A percentile compares a stretch with the other conserved stretches of the same genome.
phyloP scores from a whole-genome alignment of 305 asterid species.

The Fraxinus angustifolia region DNA sequence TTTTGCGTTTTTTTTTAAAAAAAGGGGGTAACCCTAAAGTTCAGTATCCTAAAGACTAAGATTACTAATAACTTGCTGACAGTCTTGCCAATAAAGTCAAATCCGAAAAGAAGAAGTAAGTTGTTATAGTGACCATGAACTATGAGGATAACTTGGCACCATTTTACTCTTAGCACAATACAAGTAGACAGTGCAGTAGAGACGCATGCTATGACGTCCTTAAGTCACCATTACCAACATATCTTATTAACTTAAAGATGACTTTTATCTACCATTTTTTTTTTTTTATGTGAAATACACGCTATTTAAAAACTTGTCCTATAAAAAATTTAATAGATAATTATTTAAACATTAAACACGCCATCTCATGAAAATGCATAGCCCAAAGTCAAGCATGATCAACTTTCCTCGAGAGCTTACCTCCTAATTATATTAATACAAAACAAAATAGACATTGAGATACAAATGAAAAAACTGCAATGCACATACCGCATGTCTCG shows the following conservation, averaged over 20 bases:
- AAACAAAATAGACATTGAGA: slow-evolving; percentile 23
- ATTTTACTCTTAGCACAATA: background rate
- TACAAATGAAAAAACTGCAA: slow-evolving; percentile 19
- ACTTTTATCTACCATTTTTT: background rate
- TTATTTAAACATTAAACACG: slow-evolving; percentile 10
- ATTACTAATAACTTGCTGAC: background rate
- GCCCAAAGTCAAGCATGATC: background rate
- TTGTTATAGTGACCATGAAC: background rate
- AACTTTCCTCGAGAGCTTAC: background rate
- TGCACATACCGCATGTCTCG: slow-evolving; percentile 62
- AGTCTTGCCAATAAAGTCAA: slow-evolving; percentile 6
- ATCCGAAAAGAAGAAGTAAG: background rate
- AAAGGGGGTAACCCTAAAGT: slow-evolving; percentile 14
- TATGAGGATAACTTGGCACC: background rate
- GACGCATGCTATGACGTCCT: background rate
- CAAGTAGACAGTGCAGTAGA: background rate
- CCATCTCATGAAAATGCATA: slow-evolving; percentile 17
- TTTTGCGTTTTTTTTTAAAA: background rate
- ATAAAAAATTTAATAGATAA: background rate
- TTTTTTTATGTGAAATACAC: background rate
- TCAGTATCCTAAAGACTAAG: slow-evolving; percentile 19
- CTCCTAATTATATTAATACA: background rate
- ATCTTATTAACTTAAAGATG: slow-evolving; percentile 9
- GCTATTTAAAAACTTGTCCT: background rate
- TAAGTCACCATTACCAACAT: slow-evolving; percentile 8